phyloP scores from a whole-genome alignment of 2,329 filamentous ascomycete species.

The Stachybotrys elegans region DNA sequence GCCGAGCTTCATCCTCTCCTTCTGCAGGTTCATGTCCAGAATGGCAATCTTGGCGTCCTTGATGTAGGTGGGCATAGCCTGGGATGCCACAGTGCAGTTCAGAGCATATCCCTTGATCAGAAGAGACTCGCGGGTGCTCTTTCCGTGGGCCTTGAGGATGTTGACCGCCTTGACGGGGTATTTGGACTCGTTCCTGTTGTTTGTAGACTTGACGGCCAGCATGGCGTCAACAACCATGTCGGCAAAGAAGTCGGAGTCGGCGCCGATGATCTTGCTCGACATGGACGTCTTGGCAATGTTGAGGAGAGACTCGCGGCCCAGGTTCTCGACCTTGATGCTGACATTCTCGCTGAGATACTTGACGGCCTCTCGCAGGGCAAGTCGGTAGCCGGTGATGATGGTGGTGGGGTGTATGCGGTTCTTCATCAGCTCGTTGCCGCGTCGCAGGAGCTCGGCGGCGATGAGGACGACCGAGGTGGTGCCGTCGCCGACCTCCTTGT shows the following conservation, averaged over 20 bases:
- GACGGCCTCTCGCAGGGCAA: constrained; percentile 91
- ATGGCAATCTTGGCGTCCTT: constrained; percentile 94
- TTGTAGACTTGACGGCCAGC: constrained; percentile 87
- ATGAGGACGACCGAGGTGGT: constrained; percentile 98
- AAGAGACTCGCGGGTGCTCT: constrained; percentile 81
- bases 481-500: constrained; percentile 97
- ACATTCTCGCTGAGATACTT: constrained; percentile 99
- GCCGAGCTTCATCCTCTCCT: constrained; percentile 98
- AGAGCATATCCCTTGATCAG: constrained; percentile 94
- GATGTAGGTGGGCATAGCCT: constrained; percentile 93
- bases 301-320: constrained; percentile 84
- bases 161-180: constrained; percentile 99
- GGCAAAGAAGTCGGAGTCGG: constrained; percentile 93
- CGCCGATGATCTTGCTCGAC: constrained; percentile 98
- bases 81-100: constrained; percentile 97
- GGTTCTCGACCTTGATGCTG: constrained; percentile 87
- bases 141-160: constrained; percentile 96
- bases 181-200: constrained; percentile 85
- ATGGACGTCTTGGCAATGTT: constrained; percentile 98
- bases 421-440: constrained; percentile 98
- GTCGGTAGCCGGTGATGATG: constrained; percentile 96
- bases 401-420: constrained; percentile 99
- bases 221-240: constrained; percentile 96
- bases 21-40: constrained; percentile 96
- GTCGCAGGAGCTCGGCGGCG: constrained; percentile 85